These are phyloP conservation scores for Vigna nakashimae DNA, from an alignment of 306 rosid species.

Conservation along the genomic window DNA sequence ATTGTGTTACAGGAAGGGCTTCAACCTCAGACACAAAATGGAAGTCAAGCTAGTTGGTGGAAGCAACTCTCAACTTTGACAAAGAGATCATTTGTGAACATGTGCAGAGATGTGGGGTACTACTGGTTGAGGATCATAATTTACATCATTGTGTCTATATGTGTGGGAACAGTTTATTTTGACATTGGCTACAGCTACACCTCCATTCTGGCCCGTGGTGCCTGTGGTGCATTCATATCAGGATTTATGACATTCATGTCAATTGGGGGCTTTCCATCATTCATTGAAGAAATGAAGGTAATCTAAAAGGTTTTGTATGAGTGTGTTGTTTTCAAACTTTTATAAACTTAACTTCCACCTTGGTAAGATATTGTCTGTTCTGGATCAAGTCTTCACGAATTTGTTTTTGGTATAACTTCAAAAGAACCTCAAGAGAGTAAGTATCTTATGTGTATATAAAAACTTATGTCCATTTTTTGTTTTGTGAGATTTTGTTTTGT, in stretches of 20 bases:
- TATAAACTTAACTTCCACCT: no score
- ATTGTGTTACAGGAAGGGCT: slow-evolving; percentile 62
- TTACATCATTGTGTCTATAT: slow-evolving; percentile 79
- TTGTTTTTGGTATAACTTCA: no score
- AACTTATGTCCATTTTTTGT: no score
- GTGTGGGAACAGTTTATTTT: slow-evolving; percentile 93
- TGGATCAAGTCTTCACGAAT: no score
- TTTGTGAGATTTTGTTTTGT: no score
- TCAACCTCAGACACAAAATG: slow-evolving; percentile 47
- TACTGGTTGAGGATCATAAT: slow-evolving; percentile 94
- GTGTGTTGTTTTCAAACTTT: no score
- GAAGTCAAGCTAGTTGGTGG: slow-evolving; percentile 89
- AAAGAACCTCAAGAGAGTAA: no score
- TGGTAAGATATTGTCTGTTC: no score
- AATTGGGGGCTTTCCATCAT: slow-evolving; percentile 97
- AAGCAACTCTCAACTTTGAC: slow-evolving; percentile 83
- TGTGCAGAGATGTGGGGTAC: slow-evolving; percentile 97
- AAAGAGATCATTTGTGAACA: slow-evolving; percentile 81
- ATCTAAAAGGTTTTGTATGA: no score
- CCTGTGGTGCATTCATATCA: slow-evolving; percentile 92
- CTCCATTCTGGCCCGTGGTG: slow-evolving; percentile 92
- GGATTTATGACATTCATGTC: slow-evolving; percentile 99
- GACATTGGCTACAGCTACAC: slow-evolving; percentile 83
- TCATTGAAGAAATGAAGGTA: slow-evolving; percentile 96
- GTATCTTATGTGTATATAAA: no score